Evolutionary conservation across 208 protist genomes (phyloP), one percentile per base, ranked within the genome.

Genomic region (Trypanosoma cruzi): DNA sequence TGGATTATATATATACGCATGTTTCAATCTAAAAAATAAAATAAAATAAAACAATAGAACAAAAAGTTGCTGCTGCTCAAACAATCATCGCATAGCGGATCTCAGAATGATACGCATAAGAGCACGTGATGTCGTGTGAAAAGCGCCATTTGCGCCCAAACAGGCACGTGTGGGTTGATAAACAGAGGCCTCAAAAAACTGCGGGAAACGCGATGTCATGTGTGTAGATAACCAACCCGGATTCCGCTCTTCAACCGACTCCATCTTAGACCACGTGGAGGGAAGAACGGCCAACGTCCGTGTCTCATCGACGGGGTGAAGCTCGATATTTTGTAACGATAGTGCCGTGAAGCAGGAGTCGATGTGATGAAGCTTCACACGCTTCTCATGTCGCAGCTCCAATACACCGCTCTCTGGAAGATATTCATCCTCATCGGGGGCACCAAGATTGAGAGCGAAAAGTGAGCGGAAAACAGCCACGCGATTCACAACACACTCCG

Each of bases 381-480:
- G 52, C 49, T 73, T 68, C 29, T 73, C 71, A 64, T 88, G 81
- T 42, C 68, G 52, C 52, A 90, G 65, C 28, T 87, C 75, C 24
- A 90, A 57, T 37, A 85, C 78, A 46, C 71, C 75, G 48, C 20
- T 26, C 8, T 59, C 58, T 14, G 82, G 75, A 62, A 70, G 64
- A 61, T 86, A 88, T 65, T 88, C 82, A 73, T 91, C 82, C 50
- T 42, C 56, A 10, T 65, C 46, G 16, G 56, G 46, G 31, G 22
- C 40, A 13, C 36, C 18, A 32, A 91, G 64, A 40, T 72, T 53
- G 22, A 91, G 57, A 14, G 82, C 82, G 50, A 80, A 91, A 20
- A 91, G 75, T 4, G 80, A 88, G 65, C 80, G 76, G 56, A 91
- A 91, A 0, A 91, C 56, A 34, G 85, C 79, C 31, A 88, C 52